These are phyloP conservation scores for Pleurotus ostreatus DNA, from an alignment of 768 basidiomycete genomes.

Conservation along the genomic window DNA sequence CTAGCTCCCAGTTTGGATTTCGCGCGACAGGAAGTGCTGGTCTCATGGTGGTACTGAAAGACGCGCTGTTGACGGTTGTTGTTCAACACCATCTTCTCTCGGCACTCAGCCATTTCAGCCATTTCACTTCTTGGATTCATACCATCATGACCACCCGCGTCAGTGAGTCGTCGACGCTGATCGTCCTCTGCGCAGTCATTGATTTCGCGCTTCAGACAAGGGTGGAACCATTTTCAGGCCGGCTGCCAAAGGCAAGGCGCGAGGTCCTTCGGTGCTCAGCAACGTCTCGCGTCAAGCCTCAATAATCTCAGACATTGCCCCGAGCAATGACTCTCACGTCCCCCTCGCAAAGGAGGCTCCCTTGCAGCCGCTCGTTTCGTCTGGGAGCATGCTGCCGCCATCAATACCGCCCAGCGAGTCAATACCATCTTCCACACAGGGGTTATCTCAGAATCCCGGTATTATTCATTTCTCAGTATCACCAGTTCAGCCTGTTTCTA, in stretches of 20 bases:
- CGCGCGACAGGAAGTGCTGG: slow-evolving; percentile 52
- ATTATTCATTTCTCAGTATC: not conserved
- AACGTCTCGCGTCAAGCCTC: slow-evolving; percentile 1
- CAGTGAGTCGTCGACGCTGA: slow-evolving; percentile 46
- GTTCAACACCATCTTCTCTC: slow-evolving; percentile 7
- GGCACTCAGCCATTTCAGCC: slow-evolving; percentile 6
- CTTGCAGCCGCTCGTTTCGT: not conserved
- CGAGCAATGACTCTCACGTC: not conserved
- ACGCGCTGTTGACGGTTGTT: slow-evolving; percentile 14
- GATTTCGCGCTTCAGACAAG: slow-evolving; percentile 48
- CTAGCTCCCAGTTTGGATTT: slow-evolving; percentile 58
- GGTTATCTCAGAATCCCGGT: not conserved
- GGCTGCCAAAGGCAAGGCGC: slow-evolving; percentile 42
- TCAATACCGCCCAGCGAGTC: not conserved
- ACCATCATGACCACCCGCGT: slow-evolving; percentile 47
- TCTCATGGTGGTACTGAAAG: slow-evolving; percentile 11
- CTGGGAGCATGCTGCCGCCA: slow-evolving; percentile 1
- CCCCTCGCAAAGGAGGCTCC: not conserved
- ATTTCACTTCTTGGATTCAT: slow-evolving; percentile 1
- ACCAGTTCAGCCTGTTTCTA: not conserved
- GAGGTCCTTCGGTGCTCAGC: not conserved
- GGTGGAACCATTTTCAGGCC: slow-evolving; percentile 68
- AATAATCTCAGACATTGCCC: not conserved
- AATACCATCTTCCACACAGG: not conserved
- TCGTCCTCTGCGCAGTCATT: slow-evolving; percentile 1